Conservation (phyloP, 495 filamentous ascomycete genomes). For the Penicillium paxilli region DNA sequence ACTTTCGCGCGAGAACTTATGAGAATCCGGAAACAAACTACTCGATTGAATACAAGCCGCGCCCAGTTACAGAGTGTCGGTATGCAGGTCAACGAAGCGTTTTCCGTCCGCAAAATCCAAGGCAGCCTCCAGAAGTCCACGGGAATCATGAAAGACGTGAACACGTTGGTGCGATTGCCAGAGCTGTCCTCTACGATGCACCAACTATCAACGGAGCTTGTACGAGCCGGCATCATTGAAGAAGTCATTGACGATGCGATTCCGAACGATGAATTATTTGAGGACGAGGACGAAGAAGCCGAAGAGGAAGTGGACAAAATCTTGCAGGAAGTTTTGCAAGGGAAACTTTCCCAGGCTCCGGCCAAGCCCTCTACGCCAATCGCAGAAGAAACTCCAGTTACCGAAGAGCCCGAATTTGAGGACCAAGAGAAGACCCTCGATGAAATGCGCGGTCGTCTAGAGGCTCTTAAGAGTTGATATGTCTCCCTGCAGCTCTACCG, state of each 20-base stretch:
- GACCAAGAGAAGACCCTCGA: slow-evolving; percentile 83
- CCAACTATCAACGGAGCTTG: slow-evolving; percentile 82
- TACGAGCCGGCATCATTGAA: slow-evolving; percentile 95
- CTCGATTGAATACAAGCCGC: slow-evolving; percentile 77
- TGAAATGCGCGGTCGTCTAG: slow-evolving; percentile 88
- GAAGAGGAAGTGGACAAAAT: slow-evolving; percentile 93
- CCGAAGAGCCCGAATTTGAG: slow-evolving; percentile 68
- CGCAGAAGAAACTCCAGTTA: slow-evolving; percentile 49
- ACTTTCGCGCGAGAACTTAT: slow-evolving; percentile 87
- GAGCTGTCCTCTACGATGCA: slow-evolving; percentile 88
- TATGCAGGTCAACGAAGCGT: slow-evolving; percentile 98
- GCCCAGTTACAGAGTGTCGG: slow-evolving; percentile 91
- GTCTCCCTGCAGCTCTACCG: too few species aligned
- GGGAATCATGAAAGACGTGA: slow-evolving; percentile 96
- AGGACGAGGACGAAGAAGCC: slow-evolving; percentile 85
- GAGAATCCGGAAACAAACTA: slow-evolving; percentile 70
- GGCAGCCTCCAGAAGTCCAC: slow-evolving; percentile 84
- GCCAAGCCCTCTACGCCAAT: slow-evolving; percentile 49
- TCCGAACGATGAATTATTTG: slow-evolving; percentile 67
- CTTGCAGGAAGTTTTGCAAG: slow-evolving; percentile 82
- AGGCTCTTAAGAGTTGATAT: slow-evolving; percentile 83
- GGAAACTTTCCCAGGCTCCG: slow-evolving; percentile 69
- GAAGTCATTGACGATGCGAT: slow-evolving; percentile 91
- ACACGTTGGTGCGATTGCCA: slow-evolving; percentile 78
- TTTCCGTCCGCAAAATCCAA: slow-evolving; percentile 94